These are phyloP conservation scores for Strobilomyces echinocephalus DNA, from an alignment of 768 basidiomycete genomes.

Conservation along the genomic window DNA sequence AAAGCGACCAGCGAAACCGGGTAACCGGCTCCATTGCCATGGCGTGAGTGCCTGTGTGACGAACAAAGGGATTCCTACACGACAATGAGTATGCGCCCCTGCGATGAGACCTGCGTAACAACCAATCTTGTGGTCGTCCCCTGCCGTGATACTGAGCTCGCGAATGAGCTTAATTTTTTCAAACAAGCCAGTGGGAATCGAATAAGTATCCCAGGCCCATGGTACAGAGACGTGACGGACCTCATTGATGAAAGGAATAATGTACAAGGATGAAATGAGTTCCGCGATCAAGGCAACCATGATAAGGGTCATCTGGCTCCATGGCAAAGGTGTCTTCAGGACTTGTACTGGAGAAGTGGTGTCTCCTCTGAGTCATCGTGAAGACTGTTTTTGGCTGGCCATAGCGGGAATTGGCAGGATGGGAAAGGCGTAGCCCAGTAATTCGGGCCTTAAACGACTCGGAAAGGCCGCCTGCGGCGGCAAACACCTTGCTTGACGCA, in stretches of 20 bases:
- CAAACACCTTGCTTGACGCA: no score
- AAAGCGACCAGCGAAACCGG: no score
- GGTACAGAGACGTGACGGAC: background rate
- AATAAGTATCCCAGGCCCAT: slow-evolving; percentile 36
- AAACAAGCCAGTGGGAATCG: no score
- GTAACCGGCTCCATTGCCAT: no score
- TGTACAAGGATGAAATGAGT: background rate
- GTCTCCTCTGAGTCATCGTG: slow-evolving; percentile 24
- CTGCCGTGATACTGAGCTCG: no score
- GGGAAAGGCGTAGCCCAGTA: background rate
- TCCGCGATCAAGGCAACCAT: background rate
- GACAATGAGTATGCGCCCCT: no score
- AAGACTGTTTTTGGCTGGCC: slow-evolving; percentile 29
- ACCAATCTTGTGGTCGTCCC: no score
- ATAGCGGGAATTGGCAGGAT: background rate
- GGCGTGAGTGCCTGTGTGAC: no score
- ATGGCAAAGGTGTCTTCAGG: background rate
- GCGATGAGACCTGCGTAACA: no score
- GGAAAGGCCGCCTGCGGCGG: no score
- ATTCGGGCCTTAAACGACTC: background rate
- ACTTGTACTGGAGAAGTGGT: background rate
- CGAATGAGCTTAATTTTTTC: no score
- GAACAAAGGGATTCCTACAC: no score
- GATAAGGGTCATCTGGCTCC: background rate
- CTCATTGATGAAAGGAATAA: background rate